A percentile compares a stretch with the other conserved stretches of the same genome.
Conservation (phyloP, 179 eudicot genomes). For the Heliamphora ciliata region DNA sequence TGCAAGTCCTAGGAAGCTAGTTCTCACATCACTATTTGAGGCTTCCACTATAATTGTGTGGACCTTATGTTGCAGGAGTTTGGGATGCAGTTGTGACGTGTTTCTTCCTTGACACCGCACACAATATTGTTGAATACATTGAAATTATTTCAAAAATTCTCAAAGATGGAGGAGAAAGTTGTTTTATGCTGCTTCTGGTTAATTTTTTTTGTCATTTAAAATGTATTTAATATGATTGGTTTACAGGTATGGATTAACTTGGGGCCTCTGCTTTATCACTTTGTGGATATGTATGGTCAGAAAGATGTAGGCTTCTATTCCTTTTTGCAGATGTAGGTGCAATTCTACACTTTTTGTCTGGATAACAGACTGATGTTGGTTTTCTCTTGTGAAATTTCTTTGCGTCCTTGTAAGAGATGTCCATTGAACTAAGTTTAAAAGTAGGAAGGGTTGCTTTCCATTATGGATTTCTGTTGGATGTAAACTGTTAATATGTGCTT, state of each 20-base stretch:
- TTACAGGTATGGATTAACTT: conserved; percentile 93
- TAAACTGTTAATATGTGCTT: conserved; percentile 17
- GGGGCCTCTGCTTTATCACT: conserved; percentile 96
- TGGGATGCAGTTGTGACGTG: conserved; percentile 99
- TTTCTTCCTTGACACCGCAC: conserved; percentile 96
- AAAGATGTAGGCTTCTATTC: conserved; percentile 57
- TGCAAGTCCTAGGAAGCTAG: neutral
- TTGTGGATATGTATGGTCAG: conserved; percentile 72
- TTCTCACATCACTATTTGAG: neutral
- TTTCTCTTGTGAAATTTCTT: neutral
- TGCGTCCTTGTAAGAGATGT: conserved; percentile 64
- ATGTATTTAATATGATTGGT: conserved; percentile 15
- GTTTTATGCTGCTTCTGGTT: conserved; percentile 14
- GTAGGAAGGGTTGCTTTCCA: conserved; percentile 70
- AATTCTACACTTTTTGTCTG: neutral
- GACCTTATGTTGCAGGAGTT: conserved; percentile 42
- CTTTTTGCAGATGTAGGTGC: neutral
- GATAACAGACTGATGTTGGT: neutral
- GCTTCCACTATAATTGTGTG: neutral
- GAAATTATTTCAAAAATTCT: conserved; percentile 83
- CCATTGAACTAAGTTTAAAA: conserved; percentile 91
- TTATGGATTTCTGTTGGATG: conserved; percentile 86
- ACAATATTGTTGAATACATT: conserved; percentile 82
- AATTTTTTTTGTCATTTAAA: neutral
- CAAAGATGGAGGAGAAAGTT: conserved; percentile 88